A percentile compares a stretch with the other conserved stretches of the same genome.
phyloP scores from a whole-genome alignment of 1,139 yeast species.

The Pichia sp. region DNA sequence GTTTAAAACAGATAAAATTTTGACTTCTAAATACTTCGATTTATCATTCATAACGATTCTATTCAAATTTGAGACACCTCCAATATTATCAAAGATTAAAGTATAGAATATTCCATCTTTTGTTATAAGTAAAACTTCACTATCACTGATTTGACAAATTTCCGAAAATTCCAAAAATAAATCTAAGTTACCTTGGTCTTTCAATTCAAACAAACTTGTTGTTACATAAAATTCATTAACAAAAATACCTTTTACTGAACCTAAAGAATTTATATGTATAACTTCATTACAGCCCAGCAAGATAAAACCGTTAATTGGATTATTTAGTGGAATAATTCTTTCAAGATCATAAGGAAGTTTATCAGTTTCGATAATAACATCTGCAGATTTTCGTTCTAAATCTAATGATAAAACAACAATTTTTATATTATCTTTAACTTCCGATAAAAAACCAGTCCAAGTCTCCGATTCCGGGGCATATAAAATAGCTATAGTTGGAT shows the following conservation, averaged over 20 bases:
- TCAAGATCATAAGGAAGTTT: constrained; percentile 73
- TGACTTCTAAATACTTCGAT: constrained; percentile 17
- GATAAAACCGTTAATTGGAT: constrained; percentile 57
- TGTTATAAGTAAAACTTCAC: constrained; percentile 47
- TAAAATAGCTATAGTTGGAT: constrained; percentile 73
- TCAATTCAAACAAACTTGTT: constrained; percentile 43
- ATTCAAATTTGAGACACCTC: constrained; percentile 25
- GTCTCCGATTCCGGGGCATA: constrained; percentile 53
- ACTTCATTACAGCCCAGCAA: constrained; percentile 73
- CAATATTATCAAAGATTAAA: constrained; percentile 41
- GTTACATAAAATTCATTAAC: constrained; percentile 52
- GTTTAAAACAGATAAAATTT: constrained; percentile 19
- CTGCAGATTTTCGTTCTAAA: constrained; percentile 52
- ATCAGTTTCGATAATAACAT: constrained; percentile 57
- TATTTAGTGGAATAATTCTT: constrained; percentile 53
- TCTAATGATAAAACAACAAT: constrained; percentile 59
- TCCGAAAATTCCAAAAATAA: constrained; percentile 54
- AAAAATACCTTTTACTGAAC: constrained; percentile 61
- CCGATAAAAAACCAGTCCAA: constrained; percentile 70
- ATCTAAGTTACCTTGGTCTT: constrained; percentile 48
- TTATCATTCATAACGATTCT: constrained; percentile 17
- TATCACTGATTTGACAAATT: constrained; percentile 43
- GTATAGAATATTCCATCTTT: constrained; percentile 46
- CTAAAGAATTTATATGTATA: constrained; percentile 77
- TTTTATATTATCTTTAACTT: constrained; percentile 55